These are phyloP conservation scores for Fusarium protoensiforme DNA, from an alignment of 2,329 filamentous ascomycete genomes.

Conservation along the genomic window DNA sequence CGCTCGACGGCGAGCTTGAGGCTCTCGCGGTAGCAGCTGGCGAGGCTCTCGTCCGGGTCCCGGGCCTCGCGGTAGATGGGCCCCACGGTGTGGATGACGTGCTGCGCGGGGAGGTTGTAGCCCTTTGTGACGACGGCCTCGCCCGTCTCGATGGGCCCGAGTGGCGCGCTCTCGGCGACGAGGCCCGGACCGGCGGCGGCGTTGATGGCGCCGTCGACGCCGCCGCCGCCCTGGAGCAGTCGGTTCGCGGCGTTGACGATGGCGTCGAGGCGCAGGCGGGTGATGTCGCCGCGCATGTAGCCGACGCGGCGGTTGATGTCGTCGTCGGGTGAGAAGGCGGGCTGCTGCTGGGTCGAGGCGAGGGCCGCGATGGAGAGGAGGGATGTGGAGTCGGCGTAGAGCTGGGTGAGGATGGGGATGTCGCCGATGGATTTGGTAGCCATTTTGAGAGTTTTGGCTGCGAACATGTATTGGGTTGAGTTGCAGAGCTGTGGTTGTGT, in stretches of 20 bases:
- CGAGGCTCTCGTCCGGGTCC: conserved; percentile 61
- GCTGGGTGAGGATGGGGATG: conserved; percentile 71
- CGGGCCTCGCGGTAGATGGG: conserved; percentile 72
- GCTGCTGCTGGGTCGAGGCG: background rate
- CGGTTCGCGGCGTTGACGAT: conserved; percentile 95
- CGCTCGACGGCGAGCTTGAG: conserved; percentile 78
- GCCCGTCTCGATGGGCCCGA: conserved; percentile 81
- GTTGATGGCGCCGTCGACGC: conserved; percentile 91
- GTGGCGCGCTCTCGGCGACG: conserved; percentile 74
- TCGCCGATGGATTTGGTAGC: conserved; percentile 54
- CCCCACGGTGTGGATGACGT: conserved; percentile 91
- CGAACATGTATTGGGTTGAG: conserved; percentile 31
- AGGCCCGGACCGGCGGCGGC: conserved; percentile 78
- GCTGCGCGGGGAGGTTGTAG: conserved; percentile 78
- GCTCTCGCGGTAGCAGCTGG: conserved; percentile 75
- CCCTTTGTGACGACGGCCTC: conserved; percentile 84
- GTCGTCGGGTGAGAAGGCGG: conserved; percentile 50
- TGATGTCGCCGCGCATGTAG: conserved; percentile 83
- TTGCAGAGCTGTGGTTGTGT: background rate
- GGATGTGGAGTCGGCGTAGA: conserved; percentile 62
- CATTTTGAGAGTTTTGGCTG: conserved; percentile 42
- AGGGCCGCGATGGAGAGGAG: conserved; percentile 18
- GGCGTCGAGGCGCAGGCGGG: conserved; percentile 78
- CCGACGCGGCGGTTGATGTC: conserved; percentile 76
- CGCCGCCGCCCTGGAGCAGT: conserved; percentile 84